Evolutionary conservation across 345 rosid species (phyloP).

Genomic region (Durio zibethinus): DNA sequence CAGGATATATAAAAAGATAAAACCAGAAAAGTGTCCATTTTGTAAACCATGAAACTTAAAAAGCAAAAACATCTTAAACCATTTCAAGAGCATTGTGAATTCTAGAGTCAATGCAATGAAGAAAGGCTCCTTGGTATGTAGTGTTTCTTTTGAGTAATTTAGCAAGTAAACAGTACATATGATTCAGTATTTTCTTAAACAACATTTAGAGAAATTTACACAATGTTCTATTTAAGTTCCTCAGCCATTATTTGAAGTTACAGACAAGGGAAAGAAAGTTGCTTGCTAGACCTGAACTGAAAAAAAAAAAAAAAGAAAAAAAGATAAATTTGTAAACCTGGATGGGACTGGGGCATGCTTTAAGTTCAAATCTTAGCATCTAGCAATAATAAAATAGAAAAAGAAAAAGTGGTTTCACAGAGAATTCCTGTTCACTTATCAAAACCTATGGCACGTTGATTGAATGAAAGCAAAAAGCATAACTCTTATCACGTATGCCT

Average conservation of each 20-base stretch:
- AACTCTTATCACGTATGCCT: background rate
- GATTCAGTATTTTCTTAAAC: background rate
- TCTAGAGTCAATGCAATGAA: background rate
- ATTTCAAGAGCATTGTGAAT: background rate
- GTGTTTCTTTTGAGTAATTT: background rate
- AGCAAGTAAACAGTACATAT: background rate
- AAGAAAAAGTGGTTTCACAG: background rate
- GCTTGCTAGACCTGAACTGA: background rate
- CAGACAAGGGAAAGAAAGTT: background rate
- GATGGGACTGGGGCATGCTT: background rate
- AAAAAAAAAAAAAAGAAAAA: no score
- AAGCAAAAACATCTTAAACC: background rate
- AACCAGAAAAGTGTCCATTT: background rate
- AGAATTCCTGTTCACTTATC: background rate
- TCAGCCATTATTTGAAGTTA: background rate
- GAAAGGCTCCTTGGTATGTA: background rate
- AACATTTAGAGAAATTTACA: background rate
- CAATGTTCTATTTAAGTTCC: background rate
- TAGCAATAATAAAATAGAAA: background rate
- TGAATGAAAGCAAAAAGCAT: background rate
- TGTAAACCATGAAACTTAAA: background rate
- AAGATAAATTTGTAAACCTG: no score
- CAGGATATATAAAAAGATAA: background rate
- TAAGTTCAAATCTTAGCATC: background rate
- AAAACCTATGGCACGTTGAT: background rate